Percentiles rank a stretch among this genome's conserved stretches.
Conservation (phyloP, 352 stramenopile genomes). For the Phytophthora hybrid region DNA sequence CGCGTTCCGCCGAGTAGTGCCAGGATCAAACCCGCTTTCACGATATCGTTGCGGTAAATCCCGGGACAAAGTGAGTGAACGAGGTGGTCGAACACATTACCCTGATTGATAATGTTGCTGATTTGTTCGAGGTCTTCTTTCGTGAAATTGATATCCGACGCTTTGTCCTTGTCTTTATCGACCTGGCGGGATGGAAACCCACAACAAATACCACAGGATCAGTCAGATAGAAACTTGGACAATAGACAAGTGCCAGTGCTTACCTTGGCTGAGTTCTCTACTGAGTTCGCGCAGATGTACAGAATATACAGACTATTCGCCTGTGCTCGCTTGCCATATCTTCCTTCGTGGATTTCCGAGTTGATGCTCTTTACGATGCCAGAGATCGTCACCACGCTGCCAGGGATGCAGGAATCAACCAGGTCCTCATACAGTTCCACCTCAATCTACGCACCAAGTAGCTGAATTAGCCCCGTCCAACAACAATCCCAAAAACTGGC, state of each 20-base stretch:
- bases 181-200: constrained; percentile 15
- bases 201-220: constrained; percentile 2
- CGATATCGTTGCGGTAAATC: constrained; percentile 98
- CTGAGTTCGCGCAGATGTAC: constrained; percentile 94
- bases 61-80: constrained; percentile 95
- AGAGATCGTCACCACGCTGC: constrained; percentile 94
- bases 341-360: constrained; percentile 91
- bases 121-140: constrained; percentile 94
- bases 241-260: background rate
- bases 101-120: constrained; percentile 88
- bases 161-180: constrained; percentile 61
- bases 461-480: background rate
- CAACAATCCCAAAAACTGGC: background rate
- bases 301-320: constrained; percentile 95
- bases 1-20: constrained; percentile 95
- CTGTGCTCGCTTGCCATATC: constrained; percentile 91
- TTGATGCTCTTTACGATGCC: constrained; percentile 97
- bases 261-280: constrained; percentile 79
- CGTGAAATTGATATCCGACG: constrained; percentile 79
- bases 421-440: constrained; percentile 93
- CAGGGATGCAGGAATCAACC: constrained; percentile 96
- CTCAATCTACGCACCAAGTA: constrained; percentile 63
- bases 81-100: constrained; percentile 94
- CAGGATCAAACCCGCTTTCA: constrained; percentile 98
- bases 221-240: background rate